Percentiles rank a stretch among this genome's conserved stretches.
phyloP scores from a whole-genome alignment of 306 rosid genomes.

The Spatholobus suberectus region DNA sequence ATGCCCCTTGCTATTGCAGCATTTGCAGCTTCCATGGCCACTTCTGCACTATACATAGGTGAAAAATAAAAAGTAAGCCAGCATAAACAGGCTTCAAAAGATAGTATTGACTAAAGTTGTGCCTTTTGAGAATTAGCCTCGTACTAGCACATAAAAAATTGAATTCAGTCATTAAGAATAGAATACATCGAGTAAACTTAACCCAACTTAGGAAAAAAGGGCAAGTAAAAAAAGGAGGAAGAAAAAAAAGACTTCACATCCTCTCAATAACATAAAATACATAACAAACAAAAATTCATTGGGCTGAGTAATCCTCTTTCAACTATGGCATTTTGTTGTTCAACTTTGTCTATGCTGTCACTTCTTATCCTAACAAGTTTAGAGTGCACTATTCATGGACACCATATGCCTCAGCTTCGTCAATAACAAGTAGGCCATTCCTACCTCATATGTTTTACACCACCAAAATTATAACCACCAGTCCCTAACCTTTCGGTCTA shows the following conservation, averaged over 20 bases:
- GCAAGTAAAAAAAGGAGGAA: neutral
- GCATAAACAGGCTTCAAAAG: neutral
- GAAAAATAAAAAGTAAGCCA: constrained; percentile 39
- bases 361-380: neutral
- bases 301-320: neutral
- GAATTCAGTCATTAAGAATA: neutral
- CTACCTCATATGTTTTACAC: neutral
- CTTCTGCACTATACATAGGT: constrained; percentile 65
- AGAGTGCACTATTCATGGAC: neutral
- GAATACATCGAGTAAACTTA: neutral
- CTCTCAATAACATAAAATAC: neutral
- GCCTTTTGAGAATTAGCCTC: neutral
- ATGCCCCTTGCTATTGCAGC: constrained; percentile 88
- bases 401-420: neutral
- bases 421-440: neutral
- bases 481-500: neutral
- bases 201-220: neutral
- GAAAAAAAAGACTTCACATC: neutral
- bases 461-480: neutral
- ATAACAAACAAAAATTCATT: neutral
- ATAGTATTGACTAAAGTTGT: neutral
- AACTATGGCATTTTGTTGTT: neutral
- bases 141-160: neutral
- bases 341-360: neutral
- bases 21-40: constrained; percentile 83